These are phyloP conservation scores for Fonsecaea monophora DNA, from an alignment of 2,329 filamentous ascomycete species.

Conservation along the genomic window DNA sequence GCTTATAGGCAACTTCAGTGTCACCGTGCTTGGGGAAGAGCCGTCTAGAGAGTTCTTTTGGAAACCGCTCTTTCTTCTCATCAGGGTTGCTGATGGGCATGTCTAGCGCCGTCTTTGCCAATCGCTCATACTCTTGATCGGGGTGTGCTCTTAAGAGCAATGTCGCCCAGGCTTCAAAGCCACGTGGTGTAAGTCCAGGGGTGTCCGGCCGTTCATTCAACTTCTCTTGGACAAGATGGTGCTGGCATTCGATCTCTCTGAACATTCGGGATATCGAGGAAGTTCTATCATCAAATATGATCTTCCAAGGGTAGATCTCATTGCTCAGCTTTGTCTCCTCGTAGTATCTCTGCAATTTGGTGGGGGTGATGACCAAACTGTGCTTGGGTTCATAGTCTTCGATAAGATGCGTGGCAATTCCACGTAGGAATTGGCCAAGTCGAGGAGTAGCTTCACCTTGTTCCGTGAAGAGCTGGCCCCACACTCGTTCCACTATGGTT, in stretches of 20 bases:
- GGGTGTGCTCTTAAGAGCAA: slow-evolving; percentile 77
- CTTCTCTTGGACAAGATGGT: slow-evolving; percentile 68
- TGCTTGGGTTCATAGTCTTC: slow-evolving; percentile 71
- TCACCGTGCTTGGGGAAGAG: slow-evolving; percentile 71
- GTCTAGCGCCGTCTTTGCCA: slow-evolving; percentile 71
- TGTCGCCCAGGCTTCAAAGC: slow-evolving; percentile 75
- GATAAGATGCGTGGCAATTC: slow-evolving; percentile 75
- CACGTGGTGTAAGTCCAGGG: slow-evolving; percentile 70
- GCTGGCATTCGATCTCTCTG: slow-evolving; percentile 60
- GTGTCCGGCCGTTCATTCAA: slow-evolving; percentile 62
- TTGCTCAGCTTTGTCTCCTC: slow-evolving; percentile 66
- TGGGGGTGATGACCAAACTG: slow-evolving; percentile 74
- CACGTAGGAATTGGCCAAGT: slow-evolving; percentile 73
- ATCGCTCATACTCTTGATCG: slow-evolving; percentile 72
- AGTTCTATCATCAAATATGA: slow-evolving; percentile 63
- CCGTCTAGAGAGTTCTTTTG: slow-evolving; percentile 76
- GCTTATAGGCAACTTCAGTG: slow-evolving; percentile 62
- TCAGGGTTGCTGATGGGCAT: slow-evolving; percentile 74
- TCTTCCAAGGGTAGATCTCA: slow-evolving; percentile 73
- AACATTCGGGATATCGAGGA: slow-evolving; percentile 67
- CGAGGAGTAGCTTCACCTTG: slow-evolving; percentile 71
- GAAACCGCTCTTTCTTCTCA: slow-evolving; percentile 73
- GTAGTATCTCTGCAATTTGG: slow-evolving; percentile 78
- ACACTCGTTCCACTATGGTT: slow-evolving; percentile 72
- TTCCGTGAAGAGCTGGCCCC: slow-evolving; percentile 76